Base-by-base conservation (phyloP, 345 rosid species). In the Populus nigra region DNA sequence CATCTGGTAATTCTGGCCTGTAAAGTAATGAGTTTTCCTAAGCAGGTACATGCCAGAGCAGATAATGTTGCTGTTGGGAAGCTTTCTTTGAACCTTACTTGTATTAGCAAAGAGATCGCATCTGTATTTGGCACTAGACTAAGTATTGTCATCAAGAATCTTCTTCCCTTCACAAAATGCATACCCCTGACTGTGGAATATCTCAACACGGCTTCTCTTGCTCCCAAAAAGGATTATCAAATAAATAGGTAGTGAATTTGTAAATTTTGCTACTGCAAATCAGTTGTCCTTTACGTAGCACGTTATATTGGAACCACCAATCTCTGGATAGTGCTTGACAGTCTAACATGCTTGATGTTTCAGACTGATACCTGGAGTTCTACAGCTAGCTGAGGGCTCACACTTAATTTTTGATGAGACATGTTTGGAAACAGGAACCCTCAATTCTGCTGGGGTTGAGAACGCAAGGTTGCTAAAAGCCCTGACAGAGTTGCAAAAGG, bases 31-130 rank as follows among this genome's bases (percentile, higher is more conserved):
- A 62, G 50, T 45, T 69, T 68, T 73, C 65, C 23, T 50, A 65
- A 68, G 65, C 83, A 95, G 99, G 94, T 95, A 72, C 91, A 91
- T 84, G 85, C 93, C 71, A 88, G 98, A 80, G 88, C 84, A n/a
- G 96, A 91, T 73, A 82, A 84, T 71, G 84, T 88, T 82, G 97
- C 97, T n/a, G 91, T 96, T 3, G 97, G 99, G 84, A 94, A 94
- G 86, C 91, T 94, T 82, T 90, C 98, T 8, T 83, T 91, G 36
- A 94, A 92, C 75, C 90, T 94, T 50, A 89, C 86, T 22, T 78
- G 88, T 81, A 87, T 92, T 65, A 90, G 74, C 82, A 91, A 87
- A 82, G 96, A 94, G 78, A 89, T 86, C 55, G 83, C 84, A 73
- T 89, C 96, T 18, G 71, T 90, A 61, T 93, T 92, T 36, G 97